Conservation (phyloP, 305 asterid species). For the Fraxinus paxiana region DNA sequence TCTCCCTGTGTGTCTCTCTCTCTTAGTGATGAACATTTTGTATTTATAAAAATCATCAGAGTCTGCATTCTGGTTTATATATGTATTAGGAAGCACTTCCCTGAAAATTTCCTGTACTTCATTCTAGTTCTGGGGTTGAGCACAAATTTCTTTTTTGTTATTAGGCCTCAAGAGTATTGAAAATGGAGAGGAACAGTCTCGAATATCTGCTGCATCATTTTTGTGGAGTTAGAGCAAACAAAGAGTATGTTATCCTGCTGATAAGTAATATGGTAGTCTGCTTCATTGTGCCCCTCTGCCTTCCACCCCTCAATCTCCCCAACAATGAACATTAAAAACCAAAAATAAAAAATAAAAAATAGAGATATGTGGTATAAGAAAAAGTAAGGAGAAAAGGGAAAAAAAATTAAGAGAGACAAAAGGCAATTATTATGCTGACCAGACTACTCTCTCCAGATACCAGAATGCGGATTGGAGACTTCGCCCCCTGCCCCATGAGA, state of each 20-base stretch:
- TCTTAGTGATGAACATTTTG: neutral
- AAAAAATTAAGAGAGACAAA: constrained; percentile 6
- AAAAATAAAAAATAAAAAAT: neutral
- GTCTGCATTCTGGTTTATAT: neutral
- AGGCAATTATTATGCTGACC: constrained; percentile 26
- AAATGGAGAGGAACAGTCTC: constrained; percentile 84
- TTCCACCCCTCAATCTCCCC: constrained; percentile 1
- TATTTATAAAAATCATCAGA: neutral
- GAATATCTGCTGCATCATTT: constrained; percentile 75
- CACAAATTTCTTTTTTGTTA: constrained; percentile 24
- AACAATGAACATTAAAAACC: constrained; percentile 7
- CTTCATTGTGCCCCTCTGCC: neutral
- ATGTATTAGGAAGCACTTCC: neutral
- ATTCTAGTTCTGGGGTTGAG: constrained; percentile 25
- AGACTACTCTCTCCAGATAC: constrained; percentile 51
- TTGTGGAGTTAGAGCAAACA: constrained; percentile 89
- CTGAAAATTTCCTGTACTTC: neutral
- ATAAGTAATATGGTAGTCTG: constrained; percentile 18
- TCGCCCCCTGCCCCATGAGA: constrained; percentile 84
- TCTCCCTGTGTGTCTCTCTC: neutral
- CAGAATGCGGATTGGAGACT: constrained; percentile 99
- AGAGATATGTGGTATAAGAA: neutral
- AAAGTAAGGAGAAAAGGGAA: neutral
- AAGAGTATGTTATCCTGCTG: constrained; percentile 59
- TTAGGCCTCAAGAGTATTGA: constrained; percentile 91